phyloP scores from a whole-genome alignment of 306 rosid species.

The Crataegus laevigata region DNA sequence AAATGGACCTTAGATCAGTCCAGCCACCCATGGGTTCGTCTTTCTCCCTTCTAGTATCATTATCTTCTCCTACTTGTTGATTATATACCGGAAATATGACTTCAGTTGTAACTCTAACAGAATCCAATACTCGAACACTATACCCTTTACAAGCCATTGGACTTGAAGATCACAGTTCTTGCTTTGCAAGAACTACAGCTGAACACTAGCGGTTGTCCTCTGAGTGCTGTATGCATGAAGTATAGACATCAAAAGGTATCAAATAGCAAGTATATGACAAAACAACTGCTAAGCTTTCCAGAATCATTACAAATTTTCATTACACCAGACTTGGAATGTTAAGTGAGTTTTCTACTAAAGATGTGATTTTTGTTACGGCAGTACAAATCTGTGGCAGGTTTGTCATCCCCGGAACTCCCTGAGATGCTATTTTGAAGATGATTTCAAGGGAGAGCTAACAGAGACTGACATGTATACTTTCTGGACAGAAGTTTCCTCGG shows the following conservation, averaged over 20 bases:
- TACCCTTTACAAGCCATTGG: conserved; percentile 58
- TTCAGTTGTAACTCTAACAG: conserved; percentile 32
- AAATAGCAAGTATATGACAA: neutral
- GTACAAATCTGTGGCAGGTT: conserved; percentile 65
- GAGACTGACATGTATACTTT: conserved; percentile 17
- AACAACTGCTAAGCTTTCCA: neutral
- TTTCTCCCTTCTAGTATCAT: conserved; percentile 5
- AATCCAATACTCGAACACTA: conserved; percentile 77
- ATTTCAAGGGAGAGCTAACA: conserved; percentile 35
- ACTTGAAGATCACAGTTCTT: conserved; percentile 58
- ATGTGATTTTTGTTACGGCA: conserved; percentile 22
- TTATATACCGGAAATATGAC: conserved; percentile 9
- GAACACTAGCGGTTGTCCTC: conserved; percentile 58
- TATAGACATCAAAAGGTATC: conserved; percentile 73
- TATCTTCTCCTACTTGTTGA: conserved; percentile 7
- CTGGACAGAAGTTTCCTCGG: conserved; percentile 15
- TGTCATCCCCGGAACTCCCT: conserved; percentile 58
- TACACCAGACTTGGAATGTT: neutral
- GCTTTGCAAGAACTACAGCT: conserved; percentile 73
- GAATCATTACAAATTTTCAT: conserved; percentile 1
- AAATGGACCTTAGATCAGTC: conserved; percentile 84
- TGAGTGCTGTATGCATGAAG: conserved; percentile 54
- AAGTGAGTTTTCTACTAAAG: conserved; percentile 10
- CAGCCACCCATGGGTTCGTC: conserved; percentile 84
- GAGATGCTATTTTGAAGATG: conserved; percentile 51